These are phyloP conservation scores for Chaetomium fimeti DNA, from an alignment of 495 filamentous ascomycete genomes.

Conservation along the genomic window DNA sequence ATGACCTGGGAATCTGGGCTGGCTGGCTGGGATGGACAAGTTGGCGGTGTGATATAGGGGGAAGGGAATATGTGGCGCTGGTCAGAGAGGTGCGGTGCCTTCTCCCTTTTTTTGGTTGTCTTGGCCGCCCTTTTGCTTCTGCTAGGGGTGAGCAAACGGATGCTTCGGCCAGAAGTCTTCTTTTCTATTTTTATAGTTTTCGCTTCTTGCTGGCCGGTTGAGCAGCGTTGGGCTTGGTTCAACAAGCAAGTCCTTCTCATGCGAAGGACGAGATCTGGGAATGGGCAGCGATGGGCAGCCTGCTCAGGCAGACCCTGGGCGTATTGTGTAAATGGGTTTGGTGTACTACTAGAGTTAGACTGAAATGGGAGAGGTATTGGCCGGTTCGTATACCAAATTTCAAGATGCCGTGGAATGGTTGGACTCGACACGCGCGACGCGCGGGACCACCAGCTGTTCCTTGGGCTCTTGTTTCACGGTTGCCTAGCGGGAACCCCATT, in stretches of 20 bases:
- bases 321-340: background rate
- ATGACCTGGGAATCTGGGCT: constrained; percentile 8
- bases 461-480: background rate
- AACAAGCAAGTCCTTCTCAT: background rate
- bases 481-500: background rate
- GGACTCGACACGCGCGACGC: background rate
- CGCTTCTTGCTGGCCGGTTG: background rate
- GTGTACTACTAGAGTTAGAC: background rate
- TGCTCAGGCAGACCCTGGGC: constrained; percentile 7
- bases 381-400: constrained; percentile 8
- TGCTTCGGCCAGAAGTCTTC: background rate
- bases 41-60: background rate
- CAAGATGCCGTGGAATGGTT: background rate
- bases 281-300: background rate
- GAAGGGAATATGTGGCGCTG: constrained; percentile 6
- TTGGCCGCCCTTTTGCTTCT: background rate
- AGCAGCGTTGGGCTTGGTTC: background rate
- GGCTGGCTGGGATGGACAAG: constrained; percentile 9
- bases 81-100: background rate
- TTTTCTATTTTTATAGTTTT: background rate
- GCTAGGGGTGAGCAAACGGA: background rate
- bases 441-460: background rate
- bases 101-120: background rate
- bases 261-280: background rate
- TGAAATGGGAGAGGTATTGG: background rate